Evolutionary conservation across 2,329 filamentous ascomycete genomes (phyloP).

Genomic region (Magnaporthiopsis poae): DNA sequence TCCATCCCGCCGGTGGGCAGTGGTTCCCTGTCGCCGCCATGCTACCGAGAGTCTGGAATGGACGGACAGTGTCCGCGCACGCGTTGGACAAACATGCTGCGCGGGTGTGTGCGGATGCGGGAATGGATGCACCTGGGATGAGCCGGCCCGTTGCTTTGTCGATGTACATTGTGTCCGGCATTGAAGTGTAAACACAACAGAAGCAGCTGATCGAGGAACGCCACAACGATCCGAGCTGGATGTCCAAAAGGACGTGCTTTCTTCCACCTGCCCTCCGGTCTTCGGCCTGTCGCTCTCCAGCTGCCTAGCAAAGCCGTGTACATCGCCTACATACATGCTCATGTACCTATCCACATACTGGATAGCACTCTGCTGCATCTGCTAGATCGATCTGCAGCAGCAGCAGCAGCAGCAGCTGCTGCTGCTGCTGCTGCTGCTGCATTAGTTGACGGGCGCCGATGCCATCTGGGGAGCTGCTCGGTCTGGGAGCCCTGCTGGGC

Average conservation of each 20-base stretch:
- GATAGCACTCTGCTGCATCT: background rate
- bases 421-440: background rate
- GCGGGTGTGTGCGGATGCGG: background rate
- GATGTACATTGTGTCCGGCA: background rate
- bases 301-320: background rate
- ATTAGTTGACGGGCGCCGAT: background rate
- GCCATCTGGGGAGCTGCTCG: background rate
- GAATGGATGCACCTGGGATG: background rate
- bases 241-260: too few species aligned
- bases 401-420: too few species aligned
- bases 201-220: too few species aligned
- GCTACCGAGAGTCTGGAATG: background rate
- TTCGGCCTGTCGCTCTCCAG: too few species aligned
- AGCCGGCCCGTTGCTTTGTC: background rate
- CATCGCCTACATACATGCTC: background rate
- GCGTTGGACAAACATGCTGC: too few species aligned
- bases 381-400: background rate
- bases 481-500: too few species aligned
- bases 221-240: too few species aligned
- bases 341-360: background rate
- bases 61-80: too few species aligned
- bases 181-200: too few species aligned
- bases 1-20: background rate
- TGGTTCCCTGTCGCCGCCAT: too few species aligned
- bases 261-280: background rate